Evolutionary conservation across 78 protist genomes (phyloP).

Genomic region (Monosiga brevicollis): DNA sequence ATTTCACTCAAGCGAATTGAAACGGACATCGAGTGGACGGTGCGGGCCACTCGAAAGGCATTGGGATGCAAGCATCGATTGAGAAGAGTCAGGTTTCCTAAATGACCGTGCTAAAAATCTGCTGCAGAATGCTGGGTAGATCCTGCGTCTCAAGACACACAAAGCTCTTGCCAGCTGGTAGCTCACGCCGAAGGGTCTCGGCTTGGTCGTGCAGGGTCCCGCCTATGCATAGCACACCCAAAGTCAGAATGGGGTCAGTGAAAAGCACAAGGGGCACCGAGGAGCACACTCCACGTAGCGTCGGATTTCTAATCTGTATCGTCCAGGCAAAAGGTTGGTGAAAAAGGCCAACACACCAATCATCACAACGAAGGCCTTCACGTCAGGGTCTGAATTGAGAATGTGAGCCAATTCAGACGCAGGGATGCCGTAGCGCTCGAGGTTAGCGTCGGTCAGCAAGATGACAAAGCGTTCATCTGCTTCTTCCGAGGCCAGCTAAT

Average conservation of each 20-base stretch:
- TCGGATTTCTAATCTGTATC: not conserved
- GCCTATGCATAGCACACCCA: not conserved
- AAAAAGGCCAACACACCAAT: conserved; percentile 12
- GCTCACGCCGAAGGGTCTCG: not conserved
- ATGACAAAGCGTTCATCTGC: conserved; percentile 50
- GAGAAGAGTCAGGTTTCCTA: too few relatives aligned
- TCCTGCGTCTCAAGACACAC: conserved; percentile 55
- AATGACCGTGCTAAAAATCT: conserved; percentile 34
- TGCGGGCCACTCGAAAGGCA: too few relatives aligned
- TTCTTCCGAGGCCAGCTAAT: conserved; percentile 6
- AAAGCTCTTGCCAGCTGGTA: conserved; percentile 47
- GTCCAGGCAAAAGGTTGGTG: not conserved
- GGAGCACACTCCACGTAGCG: too few relatives aligned
- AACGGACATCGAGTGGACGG: too few relatives aligned
- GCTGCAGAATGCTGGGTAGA: conserved; percentile 24
- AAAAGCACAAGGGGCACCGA: not conserved
- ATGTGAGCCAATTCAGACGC: not conserved
- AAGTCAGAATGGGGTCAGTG: not conserved
- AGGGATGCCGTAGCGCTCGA: conserved; percentile 42
- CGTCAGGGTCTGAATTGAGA: conserved; percentile 14
- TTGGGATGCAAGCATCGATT: too few relatives aligned
- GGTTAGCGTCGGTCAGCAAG: conserved; percentile 60
- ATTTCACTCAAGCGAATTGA: too few relatives aligned
- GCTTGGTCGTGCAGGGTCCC: not conserved
- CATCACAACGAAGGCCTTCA: conserved; percentile 43